Conservation (phyloP, 1,284 basidiomycete species). For the Pseudozyma sp. region DNA sequence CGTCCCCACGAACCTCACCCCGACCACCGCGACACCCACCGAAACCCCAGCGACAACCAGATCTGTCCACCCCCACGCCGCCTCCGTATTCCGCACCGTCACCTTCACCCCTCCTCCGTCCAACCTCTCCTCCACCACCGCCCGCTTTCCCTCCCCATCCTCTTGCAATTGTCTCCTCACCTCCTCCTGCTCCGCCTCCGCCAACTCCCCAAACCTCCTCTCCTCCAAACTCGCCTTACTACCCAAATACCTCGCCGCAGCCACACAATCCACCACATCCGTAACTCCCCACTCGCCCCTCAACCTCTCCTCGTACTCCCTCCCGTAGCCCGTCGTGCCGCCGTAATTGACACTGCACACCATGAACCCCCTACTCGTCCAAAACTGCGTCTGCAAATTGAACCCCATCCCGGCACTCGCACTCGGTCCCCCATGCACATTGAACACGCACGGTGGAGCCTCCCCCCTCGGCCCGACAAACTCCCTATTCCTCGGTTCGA, state of each 20-base stretch:
- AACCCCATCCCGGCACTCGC: constrained; percentile 71
- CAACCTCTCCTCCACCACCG: constrained; percentile 16
- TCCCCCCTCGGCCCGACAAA: constrained; percentile 73
- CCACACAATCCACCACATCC: constrained; percentile 76
- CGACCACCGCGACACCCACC: constrained; percentile 6
- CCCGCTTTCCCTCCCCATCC: neutral
- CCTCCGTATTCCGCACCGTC: constrained; percentile 23
- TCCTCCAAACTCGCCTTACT: constrained; percentile 32
- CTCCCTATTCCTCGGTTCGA: constrained; percentile 75
- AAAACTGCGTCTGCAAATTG: constrained; percentile 73
- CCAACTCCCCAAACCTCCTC: constrained; percentile 17
- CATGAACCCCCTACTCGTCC: constrained; percentile 61
- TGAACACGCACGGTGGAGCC: constrained; percentile 76
- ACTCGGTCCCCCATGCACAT: constrained; percentile 79
- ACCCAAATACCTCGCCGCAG: constrained; percentile 73
- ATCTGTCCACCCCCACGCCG: constrained; percentile 23
- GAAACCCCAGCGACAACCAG: constrained; percentile 8
- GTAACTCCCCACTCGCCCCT: constrained; percentile 77
- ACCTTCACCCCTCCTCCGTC: constrained; percentile 31
- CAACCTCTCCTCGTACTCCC: constrained; percentile 72
- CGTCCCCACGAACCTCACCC: constrained; percentile 5
- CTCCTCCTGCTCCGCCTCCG: constrained; percentile 12
- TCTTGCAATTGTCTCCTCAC: constrained; percentile 20
- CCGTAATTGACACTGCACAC: constrained; percentile 79
- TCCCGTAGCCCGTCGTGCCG: constrained; percentile 75